Conservation (phyloP, 768 basidiomycete species). For the Agaricus sinodeliciosus region DNA sequence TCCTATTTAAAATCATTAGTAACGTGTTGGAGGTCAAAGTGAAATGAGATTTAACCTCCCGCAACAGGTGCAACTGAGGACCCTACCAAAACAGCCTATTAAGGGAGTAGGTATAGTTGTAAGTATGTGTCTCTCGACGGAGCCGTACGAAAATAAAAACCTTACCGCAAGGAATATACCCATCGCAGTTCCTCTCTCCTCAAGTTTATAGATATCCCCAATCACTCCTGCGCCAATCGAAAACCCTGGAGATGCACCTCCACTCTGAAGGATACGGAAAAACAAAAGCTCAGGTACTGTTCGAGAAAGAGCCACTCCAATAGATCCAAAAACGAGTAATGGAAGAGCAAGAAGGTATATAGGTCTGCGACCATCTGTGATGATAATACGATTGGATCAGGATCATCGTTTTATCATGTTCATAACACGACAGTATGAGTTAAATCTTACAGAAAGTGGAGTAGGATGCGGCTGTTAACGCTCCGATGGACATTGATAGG, state of each 20-base stretch:
- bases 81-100: conserved; percentile 47
- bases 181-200: conserved; percentile 55
- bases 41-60: conserved; percentile 32
- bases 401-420: background rate
- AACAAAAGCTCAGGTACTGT: conserved; percentile 43
- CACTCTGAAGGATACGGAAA: conserved; percentile 60
- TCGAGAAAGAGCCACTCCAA: conserved; percentile 47
- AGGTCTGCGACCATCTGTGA: conserved; percentile 55
- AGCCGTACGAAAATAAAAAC: background rate
- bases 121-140: conserved; percentile 11
- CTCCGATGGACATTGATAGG: conserved; percentile 26
- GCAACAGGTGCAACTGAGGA: conserved; percentile 53
- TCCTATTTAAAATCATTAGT: background rate
- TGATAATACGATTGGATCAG: background rate
- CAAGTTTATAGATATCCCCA: conserved; percentile 60
- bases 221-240: conserved; percentile 56
- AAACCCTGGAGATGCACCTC: conserved; percentile 54
- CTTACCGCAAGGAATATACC: conserved; percentile 52
- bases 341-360: conserved; percentile 62
- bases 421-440: background rate
- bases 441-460: conserved; percentile 29
- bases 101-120: conserved; percentile 25
- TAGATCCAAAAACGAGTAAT: conserved; percentile 48
- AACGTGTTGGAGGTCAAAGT: background rate
- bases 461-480: conserved; percentile 26